Evolutionary conservation across 75 land plant species (phyloP).

Genomic region (Cunninghamia lanceolata): DNA sequence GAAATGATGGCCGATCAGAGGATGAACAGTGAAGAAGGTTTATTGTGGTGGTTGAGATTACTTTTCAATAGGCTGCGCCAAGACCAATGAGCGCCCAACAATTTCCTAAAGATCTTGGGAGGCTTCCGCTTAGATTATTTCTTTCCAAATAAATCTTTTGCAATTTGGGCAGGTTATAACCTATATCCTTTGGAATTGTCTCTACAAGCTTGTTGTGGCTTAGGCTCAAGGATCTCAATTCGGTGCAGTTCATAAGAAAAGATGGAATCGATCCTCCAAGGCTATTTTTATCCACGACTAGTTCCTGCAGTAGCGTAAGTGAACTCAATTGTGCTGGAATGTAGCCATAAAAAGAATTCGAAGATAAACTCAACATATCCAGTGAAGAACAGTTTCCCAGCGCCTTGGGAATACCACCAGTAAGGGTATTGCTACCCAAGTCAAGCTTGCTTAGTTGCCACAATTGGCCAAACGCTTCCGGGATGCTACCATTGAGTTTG

Average conservation of each 20-base stretch:
- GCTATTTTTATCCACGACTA: no score
- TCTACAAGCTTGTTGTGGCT: background rate
- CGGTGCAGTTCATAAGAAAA: background rate
- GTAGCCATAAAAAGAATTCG: no score
- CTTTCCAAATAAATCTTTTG: slow-evolving; percentile 4
- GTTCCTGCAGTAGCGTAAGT: no score
- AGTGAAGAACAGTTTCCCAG: no score
- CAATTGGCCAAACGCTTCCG: background rate
- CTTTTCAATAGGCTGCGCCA: background rate
- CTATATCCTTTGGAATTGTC: slow-evolving; percentile 1
- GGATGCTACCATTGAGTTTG: no score
- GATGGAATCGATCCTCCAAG: background rate
- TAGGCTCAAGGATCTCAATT: background rate
- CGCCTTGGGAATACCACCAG: no score
- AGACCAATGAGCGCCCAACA: slow-evolving; percentile 12
- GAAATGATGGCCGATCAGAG: no score
- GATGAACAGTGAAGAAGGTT: no score
- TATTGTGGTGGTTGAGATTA: no score
- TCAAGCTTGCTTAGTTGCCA: background rate
- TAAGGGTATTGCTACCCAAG: slow-evolving; percentile 8
- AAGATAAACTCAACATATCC: no score
- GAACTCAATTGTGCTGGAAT: no score
- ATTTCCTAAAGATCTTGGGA: slow-evolving; percentile 27
- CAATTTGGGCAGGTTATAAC: slow-evolving; percentile 3
- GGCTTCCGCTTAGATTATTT: slow-evolving; percentile 22